phyloP scores from a whole-genome alignment of 495 filamentous ascomycete genomes.

The Paragyromitra xinjiangensis region DNA sequence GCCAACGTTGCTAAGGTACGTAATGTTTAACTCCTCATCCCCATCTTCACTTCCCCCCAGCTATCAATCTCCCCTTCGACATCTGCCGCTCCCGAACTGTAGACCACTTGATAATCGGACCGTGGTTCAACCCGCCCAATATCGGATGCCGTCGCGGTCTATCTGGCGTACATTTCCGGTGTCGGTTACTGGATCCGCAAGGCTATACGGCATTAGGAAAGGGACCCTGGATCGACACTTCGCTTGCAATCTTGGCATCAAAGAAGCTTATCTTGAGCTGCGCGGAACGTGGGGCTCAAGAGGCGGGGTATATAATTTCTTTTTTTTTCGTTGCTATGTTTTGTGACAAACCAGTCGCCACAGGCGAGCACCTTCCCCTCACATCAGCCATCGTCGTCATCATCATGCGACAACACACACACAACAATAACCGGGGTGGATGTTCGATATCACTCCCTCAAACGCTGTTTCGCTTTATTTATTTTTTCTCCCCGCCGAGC shows the following conservation, averaged over 20 bases:
- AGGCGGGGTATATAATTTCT: conserved; percentile 51
- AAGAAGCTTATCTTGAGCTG: conserved; percentile 51
- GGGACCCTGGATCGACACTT: conserved; percentile 50
- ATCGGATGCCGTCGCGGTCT: conserved; percentile 49
- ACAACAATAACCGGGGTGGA: conserved; percentile 36
- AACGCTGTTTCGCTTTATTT: conserved; percentile 25
- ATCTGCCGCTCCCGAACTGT: conserved; percentile 46
- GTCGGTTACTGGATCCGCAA: conserved; percentile 39
- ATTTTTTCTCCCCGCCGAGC: conserved; percentile 30
- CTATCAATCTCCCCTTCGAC: conserved; percentile 20
- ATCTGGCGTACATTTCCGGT: conserved; percentile 10
- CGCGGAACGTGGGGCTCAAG: conserved; percentile 49
- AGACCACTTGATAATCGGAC: conserved; percentile 47
- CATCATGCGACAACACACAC: conserved; percentile 44
- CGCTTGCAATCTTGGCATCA: conserved; percentile 50
- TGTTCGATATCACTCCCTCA: conserved; percentile 17
- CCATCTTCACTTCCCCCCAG: conserved; percentile 21
- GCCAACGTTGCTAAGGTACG: conserved; percentile 47
- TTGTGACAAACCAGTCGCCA: conserved; percentile 42
- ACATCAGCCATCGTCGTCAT: conserved; percentile 44
- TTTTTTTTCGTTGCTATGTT: conserved; percentile 17
- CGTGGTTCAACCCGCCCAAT: conserved; percentile 45
- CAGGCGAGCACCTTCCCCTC: conserved; percentile 33
- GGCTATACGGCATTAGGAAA: conserved; percentile 48
- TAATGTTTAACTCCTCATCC: conserved; percentile 46